Conservation (phyloP, 768 basidiomycete genomes). For the Vararia minispora region DNA sequence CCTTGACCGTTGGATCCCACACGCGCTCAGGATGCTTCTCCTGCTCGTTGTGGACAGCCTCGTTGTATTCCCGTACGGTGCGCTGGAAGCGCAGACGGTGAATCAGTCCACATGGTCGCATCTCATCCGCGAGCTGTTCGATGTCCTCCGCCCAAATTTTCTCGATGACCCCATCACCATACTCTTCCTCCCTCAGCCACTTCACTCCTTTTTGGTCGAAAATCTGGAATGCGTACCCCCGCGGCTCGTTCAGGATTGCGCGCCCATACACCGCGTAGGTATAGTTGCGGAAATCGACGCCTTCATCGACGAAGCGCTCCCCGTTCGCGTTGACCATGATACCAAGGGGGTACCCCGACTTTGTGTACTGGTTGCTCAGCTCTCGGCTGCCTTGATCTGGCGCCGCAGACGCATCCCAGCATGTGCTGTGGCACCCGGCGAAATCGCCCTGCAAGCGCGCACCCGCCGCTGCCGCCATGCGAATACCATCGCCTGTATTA, state of each 20-base stretch:
- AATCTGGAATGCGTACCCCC: conserved; percentile 52
- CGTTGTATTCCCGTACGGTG: conserved; percentile 42
- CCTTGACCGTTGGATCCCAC: conserved; percentile 61
- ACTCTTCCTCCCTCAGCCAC: conserved; percentile 51
- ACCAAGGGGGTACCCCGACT: conserved; percentile 63
- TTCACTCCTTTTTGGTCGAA: conserved; percentile 39
- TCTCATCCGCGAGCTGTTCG: conserved; percentile 37
- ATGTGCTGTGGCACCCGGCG: conserved; percentile 59
- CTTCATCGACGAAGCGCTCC: conserved; percentile 58
- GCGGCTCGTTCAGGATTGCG: conserved; percentile 47
- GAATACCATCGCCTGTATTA: conserved; percentile 57
- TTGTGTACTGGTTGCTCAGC: conserved; percentile 61
- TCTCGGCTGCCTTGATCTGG: conserved; percentile 39
- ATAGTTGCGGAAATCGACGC: conserved; percentile 60
- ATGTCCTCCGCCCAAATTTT: conserved; percentile 37
- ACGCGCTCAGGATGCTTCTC: conserved; percentile 21
- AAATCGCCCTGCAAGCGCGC: conserved; percentile 56
- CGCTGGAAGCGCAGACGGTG: conserved; percentile 29
- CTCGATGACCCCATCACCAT: conserved; percentile 48
- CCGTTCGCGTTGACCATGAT: conserved; percentile 56
- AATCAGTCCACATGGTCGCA: conserved; percentile 34
- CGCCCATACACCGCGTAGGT: conserved; percentile 62
- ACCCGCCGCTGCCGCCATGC: conserved; percentile 37
- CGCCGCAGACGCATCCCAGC: conserved; percentile 57
- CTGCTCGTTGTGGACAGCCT: conserved; percentile 29